phyloP scores from a whole-genome alignment of 2,329 filamentous ascomycete genomes.

The Penicillium sumatraense region DNA sequence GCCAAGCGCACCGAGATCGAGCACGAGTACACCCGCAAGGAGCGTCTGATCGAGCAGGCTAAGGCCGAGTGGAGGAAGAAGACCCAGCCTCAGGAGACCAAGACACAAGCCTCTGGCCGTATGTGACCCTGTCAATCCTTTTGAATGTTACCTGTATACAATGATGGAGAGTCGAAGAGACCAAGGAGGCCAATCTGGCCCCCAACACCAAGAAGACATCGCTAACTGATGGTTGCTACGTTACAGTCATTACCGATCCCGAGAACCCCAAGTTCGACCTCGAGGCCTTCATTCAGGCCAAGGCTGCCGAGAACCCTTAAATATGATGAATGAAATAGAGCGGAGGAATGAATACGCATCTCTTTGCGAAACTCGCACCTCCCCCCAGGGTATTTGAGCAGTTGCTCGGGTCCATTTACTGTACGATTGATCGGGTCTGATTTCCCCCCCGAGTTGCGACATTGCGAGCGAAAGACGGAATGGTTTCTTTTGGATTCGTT shows the following conservation, averaged over 20 bases:
- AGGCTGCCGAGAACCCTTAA: constrained; percentile 53
- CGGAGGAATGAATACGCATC: constrained; percentile 38
- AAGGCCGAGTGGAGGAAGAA: constrained; percentile 89
- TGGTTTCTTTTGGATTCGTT: constrained; percentile 41
- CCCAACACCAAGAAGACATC: constrained; percentile 5
- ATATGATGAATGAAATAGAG: constrained; percentile 28
- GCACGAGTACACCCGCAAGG: constrained; percentile 88
- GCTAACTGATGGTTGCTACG: constrained; percentile 18
- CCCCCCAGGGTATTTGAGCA: constrained; percentile 37
- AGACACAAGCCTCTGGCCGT: constrained; percentile 42
- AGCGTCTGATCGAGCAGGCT: constrained; percentile 87
- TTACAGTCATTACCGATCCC: constrained; percentile 72
- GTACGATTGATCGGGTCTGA: constrained; percentile 49
- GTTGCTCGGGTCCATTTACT: constrained; percentile 42
- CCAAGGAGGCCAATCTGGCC: constrained; percentile 11
- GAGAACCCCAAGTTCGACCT: constrained; percentile 91
- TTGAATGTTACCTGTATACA: background rate
- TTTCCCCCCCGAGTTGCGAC: constrained; percentile 44
- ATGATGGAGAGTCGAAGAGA: constrained; percentile 8
- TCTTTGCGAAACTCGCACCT: constrained; percentile 37
- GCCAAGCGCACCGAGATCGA: constrained; percentile 73
- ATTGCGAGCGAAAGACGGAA: constrained; percentile 48
- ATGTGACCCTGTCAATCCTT: constrained; percentile 25
- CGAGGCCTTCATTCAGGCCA: constrained; percentile 76
- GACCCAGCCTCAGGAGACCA: constrained; percentile 58